Evolutionary conservation across 1,284 basidiomycete genomes (phyloP).

Genomic region (Boletellus deceptivus): DNA sequence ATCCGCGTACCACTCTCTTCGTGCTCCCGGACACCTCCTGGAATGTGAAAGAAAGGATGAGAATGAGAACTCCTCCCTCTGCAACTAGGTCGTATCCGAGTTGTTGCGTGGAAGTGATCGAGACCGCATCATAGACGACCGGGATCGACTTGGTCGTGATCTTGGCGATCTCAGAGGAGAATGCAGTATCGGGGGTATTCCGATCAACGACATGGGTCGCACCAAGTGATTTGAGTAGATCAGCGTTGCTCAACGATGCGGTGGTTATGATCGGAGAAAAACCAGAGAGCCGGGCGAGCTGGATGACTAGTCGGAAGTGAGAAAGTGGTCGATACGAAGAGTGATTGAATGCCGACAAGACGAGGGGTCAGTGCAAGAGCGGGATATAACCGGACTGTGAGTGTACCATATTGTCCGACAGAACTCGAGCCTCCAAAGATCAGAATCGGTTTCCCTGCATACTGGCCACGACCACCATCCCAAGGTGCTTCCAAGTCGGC

Average conservation of each 20-base stretch:
- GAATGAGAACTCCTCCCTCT: conserved; percentile 17
- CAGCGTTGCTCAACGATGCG: conserved; percentile 33
- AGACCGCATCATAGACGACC: conserved; percentile 23
- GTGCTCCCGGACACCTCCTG: conserved; percentile 13
- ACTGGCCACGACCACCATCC: conserved; percentile 21
- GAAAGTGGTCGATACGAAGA: too few species aligned
- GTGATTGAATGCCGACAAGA: too few species aligned
- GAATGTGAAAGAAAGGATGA: conserved; percentile 3
- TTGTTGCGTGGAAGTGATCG: conserved; percentile 17
- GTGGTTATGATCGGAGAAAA: conserved; percentile 30
- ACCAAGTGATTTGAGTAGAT: conserved; percentile 34
- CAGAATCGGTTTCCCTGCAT: conserved; percentile 29
- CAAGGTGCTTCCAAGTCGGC: conserved; percentile 23
- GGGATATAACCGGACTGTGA: not conserved
- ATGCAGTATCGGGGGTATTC: conserved; percentile 5
- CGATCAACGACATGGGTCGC: conserved; percentile 36
- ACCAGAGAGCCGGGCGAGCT: conserved; percentile 35
- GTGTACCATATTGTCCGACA: conserved; percentile 36
- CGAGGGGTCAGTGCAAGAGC: too few species aligned
- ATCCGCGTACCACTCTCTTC: conserved; percentile 14
- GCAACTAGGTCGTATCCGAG: conserved; percentile 22
- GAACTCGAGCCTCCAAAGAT: conserved; percentile 39
- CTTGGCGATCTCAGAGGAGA: conserved; percentile 12
- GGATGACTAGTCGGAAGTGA: conserved; percentile 24
- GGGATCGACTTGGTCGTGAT: conserved; percentile 14